Base-by-base conservation (phyloP, 202 grass and related monocot species). In the Dendrocalamus latiflorus region DNA sequence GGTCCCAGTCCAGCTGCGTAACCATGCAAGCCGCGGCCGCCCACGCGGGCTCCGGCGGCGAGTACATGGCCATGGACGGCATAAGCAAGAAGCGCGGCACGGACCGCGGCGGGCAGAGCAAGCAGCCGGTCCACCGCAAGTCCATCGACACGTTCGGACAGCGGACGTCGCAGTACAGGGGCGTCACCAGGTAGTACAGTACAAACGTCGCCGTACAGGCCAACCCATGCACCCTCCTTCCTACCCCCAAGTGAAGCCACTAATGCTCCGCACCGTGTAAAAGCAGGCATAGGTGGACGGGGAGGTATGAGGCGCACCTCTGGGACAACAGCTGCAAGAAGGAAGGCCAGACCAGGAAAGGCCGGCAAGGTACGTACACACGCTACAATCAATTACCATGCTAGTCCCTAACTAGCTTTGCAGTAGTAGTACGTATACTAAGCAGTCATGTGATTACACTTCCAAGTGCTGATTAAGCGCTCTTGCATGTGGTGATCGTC, bases 251-350 rank as follows among this genome's bases (percentile, higher is more conserved):
- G 68, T 50, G 26, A 49, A 36, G 12, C 18, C 60, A 47, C 77
- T 80, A 68, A 80, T 65, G 34, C 62, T 55, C 47, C 17, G 8
- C 4, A 5, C 63, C 39, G 30, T 65, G 84, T 37, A 86, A 90
- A 90, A 90, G 84, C 85, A 99, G 96, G 87, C 96, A 99, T 90
- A 96, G 96, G 84, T 99, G 96, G 96, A 99, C 96, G 68, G 96
- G 96, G 68, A 94, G 96, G 88, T 99, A 99, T 71, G 96, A 99
- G 79, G 96, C 96, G 65, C 96, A 99, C 86, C 84, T 99, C 65
- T 99, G 96, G 96, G 96, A 99, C 83, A 99, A 94, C 87, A 96
- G 91, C 88, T 96, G 91, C 93, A 90, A 85, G 86, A 99, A 92
- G 85, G 93, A 99, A 90, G 96, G 96, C 65, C 96, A 99, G 84